Conservation (phyloP, 305 asterid genomes). For the Coffea humblotiana region DNA sequence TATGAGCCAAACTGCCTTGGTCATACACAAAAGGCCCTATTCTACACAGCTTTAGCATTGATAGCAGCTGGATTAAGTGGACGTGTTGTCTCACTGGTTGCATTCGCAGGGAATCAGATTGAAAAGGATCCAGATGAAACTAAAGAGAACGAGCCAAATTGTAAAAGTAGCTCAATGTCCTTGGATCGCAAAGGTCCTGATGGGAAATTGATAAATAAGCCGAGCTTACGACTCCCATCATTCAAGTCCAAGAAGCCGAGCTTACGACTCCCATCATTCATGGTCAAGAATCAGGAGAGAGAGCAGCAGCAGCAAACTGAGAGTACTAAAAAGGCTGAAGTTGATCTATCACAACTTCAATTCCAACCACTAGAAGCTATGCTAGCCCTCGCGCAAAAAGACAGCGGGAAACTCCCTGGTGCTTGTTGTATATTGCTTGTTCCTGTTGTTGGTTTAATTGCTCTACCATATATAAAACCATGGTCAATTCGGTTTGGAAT, state of each 20-base stretch:
- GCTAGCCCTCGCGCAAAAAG: constrained; percentile 7
- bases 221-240: not conserved
- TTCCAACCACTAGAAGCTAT: constrained; percentile 27
- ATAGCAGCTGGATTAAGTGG: constrained; percentile 57
- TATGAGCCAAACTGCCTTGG: constrained; percentile 52
- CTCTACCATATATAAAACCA: constrained; percentile 34
- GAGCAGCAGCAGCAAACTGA: not conserved
- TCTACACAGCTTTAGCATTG: constrained; percentile 58
- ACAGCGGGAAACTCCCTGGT: not conserved
- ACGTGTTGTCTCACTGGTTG: constrained; percentile 38
- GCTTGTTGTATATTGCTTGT: constrained; percentile 19
- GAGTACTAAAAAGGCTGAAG: not conserved
- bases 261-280: not conserved
- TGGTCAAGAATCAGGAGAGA: not conserved
- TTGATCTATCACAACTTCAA: constrained; percentile 1
- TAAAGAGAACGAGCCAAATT: not conserved
- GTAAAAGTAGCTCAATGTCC: not conserved
- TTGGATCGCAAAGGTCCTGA: not conserved
- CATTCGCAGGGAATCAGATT: constrained; percentile 37
- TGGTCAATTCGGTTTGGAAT: constrained; percentile 53
- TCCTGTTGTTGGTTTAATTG: constrained; percentile 46
- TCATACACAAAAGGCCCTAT: constrained; percentile 42
- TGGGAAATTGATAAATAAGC: not conserved
- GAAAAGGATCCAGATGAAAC: not conserved
- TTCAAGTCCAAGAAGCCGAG: not conserved